These are phyloP conservation scores for Prunella vulgaris DNA, from an alignment of 257 asterid genomes.

Conservation along the genomic window DNA sequence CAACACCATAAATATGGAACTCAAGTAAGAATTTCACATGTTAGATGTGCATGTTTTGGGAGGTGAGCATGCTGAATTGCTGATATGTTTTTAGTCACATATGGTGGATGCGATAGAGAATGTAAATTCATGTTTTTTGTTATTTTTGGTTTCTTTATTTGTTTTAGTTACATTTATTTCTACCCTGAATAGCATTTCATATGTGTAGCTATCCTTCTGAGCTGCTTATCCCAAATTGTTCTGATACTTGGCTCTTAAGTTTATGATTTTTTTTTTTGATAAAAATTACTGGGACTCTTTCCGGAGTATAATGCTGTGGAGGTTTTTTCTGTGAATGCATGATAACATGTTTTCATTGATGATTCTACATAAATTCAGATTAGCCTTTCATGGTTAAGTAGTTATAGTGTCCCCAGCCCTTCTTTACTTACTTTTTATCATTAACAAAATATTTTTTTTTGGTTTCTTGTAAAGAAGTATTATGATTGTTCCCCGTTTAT, in stretches of 20 bases:
- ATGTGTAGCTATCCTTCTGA: background rate
- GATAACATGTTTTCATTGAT: constrained; percentile 2
- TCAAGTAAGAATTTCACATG: background rate
- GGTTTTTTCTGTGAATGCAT: background rate
- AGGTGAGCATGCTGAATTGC: background rate
- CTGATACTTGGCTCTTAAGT: background rate
- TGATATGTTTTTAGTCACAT: background rate
- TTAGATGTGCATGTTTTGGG: background rate
- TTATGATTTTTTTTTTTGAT: background rate
- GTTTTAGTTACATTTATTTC: background rate
- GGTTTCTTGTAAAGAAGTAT: no score
- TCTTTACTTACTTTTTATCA: background rate
- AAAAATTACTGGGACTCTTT: background rate
- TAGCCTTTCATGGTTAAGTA: constrained; percentile 6
- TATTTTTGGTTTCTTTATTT: background rate
- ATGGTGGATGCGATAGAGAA: background rate
- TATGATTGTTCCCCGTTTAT: background rate
- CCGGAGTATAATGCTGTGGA: background rate
- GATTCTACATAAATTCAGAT: constrained; percentile 4
- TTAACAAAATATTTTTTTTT: background rate
- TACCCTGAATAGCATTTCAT: background rate
- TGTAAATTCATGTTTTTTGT: background rate
- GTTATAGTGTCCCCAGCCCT: background rate
- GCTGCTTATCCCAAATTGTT: background rate
- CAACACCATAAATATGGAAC: constrained; percentile 1